Conservation (phyloP, 306 rosid species). For the Sechiopsis laciniata region DNA sequence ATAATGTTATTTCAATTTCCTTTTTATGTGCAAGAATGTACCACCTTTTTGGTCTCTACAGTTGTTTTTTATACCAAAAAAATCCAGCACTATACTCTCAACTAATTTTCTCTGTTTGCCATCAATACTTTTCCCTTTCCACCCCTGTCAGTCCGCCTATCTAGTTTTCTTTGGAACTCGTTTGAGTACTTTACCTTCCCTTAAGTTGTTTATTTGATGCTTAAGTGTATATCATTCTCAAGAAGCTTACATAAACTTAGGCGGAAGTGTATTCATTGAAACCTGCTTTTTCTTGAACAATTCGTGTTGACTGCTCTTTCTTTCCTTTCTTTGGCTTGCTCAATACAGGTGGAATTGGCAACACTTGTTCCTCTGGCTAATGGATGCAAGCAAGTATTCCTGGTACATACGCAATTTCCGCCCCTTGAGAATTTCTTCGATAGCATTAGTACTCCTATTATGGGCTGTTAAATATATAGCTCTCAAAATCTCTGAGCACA, state of each 20-base stretch:
- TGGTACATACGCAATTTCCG: constrained; percentile 39
- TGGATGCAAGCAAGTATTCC: constrained; percentile 90
- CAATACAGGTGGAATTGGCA: constrained; percentile 77
- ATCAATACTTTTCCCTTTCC: neutral
- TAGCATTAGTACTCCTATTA: neutral
- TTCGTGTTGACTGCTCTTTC: neutral
- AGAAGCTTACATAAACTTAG: neutral
- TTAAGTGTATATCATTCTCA: neutral
- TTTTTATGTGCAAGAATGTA: too few species aligned
- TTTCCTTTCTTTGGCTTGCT: neutral
- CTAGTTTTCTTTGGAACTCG: too few species aligned
- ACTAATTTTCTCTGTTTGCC: neutral
- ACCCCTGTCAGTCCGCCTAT: neutral
- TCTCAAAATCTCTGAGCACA: neutral
- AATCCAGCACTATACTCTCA: too few species aligned
- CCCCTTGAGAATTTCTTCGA: neutral
- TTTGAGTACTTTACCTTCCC: too few species aligned
- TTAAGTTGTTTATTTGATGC: neutral
- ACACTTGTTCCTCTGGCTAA: constrained; percentile 84
- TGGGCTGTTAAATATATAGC: neutral
- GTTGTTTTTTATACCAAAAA: too few species aligned
- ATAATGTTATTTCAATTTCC: too few species aligned
- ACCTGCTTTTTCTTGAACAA: neutral
- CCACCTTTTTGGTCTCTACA: too few species aligned
- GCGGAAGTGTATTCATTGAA: neutral